Evolutionary conservation across 2,329 filamentous ascomycete species (phyloP).

Genomic region (Ceratocystiopsis minuta): DNA sequence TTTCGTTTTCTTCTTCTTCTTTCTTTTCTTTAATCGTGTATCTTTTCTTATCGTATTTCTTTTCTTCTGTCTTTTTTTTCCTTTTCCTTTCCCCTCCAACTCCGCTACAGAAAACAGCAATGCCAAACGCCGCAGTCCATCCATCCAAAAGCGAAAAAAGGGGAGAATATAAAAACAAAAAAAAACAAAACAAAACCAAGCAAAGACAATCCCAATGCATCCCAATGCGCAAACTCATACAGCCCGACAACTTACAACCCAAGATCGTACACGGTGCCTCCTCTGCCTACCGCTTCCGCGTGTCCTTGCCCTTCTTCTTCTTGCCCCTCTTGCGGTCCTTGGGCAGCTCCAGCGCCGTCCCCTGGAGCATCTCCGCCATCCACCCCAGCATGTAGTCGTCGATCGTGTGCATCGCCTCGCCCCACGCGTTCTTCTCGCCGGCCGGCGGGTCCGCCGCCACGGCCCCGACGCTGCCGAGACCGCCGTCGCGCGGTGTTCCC

Average conservation of each 20-base stretch:
- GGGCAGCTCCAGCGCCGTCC: constrained; percentile 42
- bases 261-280: too few species aligned
- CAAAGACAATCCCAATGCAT: neutral
- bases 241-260: too few species aligned
- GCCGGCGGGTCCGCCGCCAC: constrained; percentile 3
- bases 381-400: constrained; percentile 59
- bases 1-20: neutral
- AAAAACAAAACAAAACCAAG: neutral
- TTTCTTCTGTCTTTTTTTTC: neutral
- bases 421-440: constrained; percentile 32
- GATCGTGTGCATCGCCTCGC: constrained; percentile 38
- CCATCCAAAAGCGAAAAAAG: neutral
- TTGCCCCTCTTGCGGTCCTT: constrained; percentile 47
- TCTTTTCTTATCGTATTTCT: neutral
- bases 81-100: neutral
- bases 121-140: too few species aligned
- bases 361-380: constrained; percentile 44
- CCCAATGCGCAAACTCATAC: too few species aligned
- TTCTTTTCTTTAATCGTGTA: neutral
- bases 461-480: neutral
- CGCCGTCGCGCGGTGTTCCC: constrained; percentile 28
- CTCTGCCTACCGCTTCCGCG: constrained; percentile 25
- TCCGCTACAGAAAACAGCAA: neutral
- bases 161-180: neutral
- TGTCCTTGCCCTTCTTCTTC: constrained; percentile 40